Evolutionary conservation across 441 rosid species (phyloP).

Genomic region (Erodium moschatum): DNA sequence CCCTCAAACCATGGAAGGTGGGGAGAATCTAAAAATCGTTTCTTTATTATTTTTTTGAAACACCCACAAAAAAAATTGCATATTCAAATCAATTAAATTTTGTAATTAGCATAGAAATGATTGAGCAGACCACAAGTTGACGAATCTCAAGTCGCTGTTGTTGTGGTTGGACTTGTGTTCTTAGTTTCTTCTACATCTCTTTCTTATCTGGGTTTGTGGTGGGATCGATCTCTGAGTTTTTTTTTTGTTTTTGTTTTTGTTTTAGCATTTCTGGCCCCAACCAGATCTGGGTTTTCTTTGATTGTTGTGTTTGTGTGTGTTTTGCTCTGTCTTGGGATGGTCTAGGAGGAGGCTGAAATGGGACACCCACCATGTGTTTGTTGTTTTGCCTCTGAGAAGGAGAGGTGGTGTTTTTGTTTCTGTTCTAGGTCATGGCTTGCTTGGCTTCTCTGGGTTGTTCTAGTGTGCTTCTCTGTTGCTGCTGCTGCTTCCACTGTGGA

Average conservation of each 20-base stretch:
- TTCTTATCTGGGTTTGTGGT: slow-evolving; percentile 3
- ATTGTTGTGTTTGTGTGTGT: background rate
- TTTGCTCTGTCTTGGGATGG: background rate
- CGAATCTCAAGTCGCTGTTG: slow-evolving; percentile 91
- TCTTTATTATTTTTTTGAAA: slow-evolving; percentile 15
- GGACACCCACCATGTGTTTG: slow-evolving; percentile 10
- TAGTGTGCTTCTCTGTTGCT: slow-evolving; percentile 1
- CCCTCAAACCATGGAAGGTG: slow-evolving; percentile 16
- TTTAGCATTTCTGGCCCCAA: background rate
- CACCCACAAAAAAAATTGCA: background rate
- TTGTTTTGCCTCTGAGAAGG: slow-evolving; percentile 4
- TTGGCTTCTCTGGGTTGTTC: slow-evolving; percentile 1
- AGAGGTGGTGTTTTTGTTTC: background rate
- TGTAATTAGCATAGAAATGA: slow-evolving; percentile 24
- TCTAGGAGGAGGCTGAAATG: background rate
- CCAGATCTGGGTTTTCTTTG: background rate
- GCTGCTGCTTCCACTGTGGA: background rate
- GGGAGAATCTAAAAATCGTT: slow-evolving; percentile 51
- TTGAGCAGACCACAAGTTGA: slow-evolving; percentile 87
- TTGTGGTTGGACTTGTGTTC: slow-evolving; percentile 39
- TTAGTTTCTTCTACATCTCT: background rate
- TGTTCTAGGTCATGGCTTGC: background rate
- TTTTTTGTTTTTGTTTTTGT: background rate
- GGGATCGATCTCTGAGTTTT: slow-evolving; percentile 2
- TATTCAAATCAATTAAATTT: slow-evolving; percentile 8